Conservation (phyloP, 495 filamentous ascomycete species). For the Staphylotrichum longicolle region DNA sequence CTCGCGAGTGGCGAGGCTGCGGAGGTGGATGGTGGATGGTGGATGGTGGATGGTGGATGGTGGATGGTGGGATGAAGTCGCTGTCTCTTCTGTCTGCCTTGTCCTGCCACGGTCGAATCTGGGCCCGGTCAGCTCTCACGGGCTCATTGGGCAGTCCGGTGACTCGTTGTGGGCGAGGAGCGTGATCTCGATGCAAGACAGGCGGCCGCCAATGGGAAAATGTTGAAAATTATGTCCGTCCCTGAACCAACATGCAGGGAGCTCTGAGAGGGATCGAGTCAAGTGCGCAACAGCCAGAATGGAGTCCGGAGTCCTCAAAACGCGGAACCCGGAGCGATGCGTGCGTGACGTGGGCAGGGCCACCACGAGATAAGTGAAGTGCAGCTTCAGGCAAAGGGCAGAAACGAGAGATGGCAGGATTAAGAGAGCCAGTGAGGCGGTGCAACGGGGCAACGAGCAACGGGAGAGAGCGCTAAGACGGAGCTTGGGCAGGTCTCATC, state of each 20-base stretch:
- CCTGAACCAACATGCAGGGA: no score
- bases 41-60: background rate
- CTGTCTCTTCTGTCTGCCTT: conserved; percentile 15
- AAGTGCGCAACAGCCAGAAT: no score
- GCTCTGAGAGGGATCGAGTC: no score
- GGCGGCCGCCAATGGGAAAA: no score
- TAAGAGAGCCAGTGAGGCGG: no score
- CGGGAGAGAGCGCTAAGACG: background rate
- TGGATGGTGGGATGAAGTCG: background rate
- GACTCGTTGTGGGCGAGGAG: background rate
- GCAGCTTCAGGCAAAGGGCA: background rate
- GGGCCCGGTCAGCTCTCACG: background rate
- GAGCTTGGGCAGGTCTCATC: conserved; percentile 1
- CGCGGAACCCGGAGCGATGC: no score
- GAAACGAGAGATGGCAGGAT: background rate
- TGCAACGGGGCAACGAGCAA: background rate
- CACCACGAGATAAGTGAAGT: background rate
- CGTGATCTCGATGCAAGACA: background rate
- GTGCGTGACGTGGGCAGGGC: no score
- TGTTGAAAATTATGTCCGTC: no score
- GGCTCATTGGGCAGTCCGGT: conserved; percentile 17
- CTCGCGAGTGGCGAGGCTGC: conserved; percentile 19
- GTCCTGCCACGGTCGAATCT: conserved; percentile 21
- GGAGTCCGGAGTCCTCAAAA: no score
- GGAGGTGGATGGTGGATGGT: background rate